These are phyloP conservation scores for Podosphaera fusca DNA, from an alignment of 2,329 filamentous ascomycete genomes.

Conservation along the genomic window DNA sequence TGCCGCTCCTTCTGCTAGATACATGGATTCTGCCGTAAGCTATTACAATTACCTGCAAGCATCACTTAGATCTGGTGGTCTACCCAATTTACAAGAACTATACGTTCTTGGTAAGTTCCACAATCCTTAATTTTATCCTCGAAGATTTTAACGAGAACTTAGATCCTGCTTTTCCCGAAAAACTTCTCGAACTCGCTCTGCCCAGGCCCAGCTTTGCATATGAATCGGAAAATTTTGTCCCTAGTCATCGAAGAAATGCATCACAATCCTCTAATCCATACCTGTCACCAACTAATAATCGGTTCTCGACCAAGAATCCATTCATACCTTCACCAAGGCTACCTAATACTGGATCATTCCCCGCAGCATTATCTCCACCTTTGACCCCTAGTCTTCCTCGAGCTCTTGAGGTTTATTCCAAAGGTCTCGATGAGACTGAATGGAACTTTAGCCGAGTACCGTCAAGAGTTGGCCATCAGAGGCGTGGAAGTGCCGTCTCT, in stretches of 20 bases:
- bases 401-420: slow-evolving; percentile 38
- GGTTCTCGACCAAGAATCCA: slow-evolving; percentile 16
- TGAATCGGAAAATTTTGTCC: slow-evolving; percentile 14
- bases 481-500: slow-evolving; percentile 13
- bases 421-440: slow-evolving; percentile 41
- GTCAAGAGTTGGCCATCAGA: slow-evolving; percentile 19
- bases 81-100: slow-evolving; percentile 51
- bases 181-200: slow-evolving; percentile 44
- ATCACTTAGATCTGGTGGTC: slow-evolving; percentile 53
- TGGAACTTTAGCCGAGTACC: slow-evolving; percentile 43
- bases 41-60: slow-evolving; percentile 74
- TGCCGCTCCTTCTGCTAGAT: slow-evolving; percentile 30
- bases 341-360: background rate
- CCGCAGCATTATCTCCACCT: background rate
- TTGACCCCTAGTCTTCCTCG: slow-evolving; percentile 24
- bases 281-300: slow-evolving; percentile 5
- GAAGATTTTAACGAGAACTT: background rate
- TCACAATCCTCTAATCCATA: slow-evolving; percentile 6
- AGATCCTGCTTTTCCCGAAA: slow-evolving; percentile 61
- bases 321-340: slow-evolving; percentile 9
- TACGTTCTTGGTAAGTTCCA: slow-evolving; percentile 39
- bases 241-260: slow-evolving; percentile 1
- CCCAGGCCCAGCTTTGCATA: slow-evolving; percentile 30
- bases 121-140: background rate
- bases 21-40: slow-evolving; percentile 27